phyloP scores from a whole-genome alignment of 2,329 filamentous ascomycete genomes.

The Fusarium nelsonii region DNA sequence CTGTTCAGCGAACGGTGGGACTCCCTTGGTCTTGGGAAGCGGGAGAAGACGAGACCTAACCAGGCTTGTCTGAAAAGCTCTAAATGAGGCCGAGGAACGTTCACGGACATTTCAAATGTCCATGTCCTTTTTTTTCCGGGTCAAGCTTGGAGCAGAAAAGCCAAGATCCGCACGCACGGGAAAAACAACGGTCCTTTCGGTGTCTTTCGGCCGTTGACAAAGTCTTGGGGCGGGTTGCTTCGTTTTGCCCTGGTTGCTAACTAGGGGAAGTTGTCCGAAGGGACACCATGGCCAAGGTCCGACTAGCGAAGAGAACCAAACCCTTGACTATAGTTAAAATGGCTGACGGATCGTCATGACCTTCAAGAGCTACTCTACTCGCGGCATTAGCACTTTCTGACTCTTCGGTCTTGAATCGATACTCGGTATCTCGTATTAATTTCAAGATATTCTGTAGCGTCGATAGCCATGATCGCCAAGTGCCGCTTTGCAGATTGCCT shows the following conservation, averaged over 20 bases:
- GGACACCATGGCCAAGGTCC: conserved; percentile 38
- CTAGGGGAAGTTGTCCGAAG: conserved; percentile 44
- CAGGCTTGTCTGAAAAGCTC: background rate
- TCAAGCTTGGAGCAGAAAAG: conserved; percentile 10
- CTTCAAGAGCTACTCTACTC: conserved; percentile 35
- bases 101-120: background rate
- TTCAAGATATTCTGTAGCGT: background rate
- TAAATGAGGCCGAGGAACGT: background rate
- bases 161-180: background rate
- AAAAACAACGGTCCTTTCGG: background rate
- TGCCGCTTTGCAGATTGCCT: background rate
- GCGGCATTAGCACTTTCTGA: conserved; percentile 28
- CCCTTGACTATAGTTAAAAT: conserved; percentile 40
- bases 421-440: conserved; percentile 4
- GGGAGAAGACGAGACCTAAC: background rate
- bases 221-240: conserved; percentile 22
- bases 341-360: conserved; percentile 41
- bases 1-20: background rate
- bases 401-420: conserved; percentile 30
- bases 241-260: conserved; percentile 15
- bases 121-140: background rate
- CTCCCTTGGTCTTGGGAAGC: background rate
- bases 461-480: background rate
- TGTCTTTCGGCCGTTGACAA: conserved; percentile 42
- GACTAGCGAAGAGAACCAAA: conserved; percentile 38